Conservation (phyloP, 2,329 filamentous ascomycete genomes). For the Venturia oleaginea region DNA sequence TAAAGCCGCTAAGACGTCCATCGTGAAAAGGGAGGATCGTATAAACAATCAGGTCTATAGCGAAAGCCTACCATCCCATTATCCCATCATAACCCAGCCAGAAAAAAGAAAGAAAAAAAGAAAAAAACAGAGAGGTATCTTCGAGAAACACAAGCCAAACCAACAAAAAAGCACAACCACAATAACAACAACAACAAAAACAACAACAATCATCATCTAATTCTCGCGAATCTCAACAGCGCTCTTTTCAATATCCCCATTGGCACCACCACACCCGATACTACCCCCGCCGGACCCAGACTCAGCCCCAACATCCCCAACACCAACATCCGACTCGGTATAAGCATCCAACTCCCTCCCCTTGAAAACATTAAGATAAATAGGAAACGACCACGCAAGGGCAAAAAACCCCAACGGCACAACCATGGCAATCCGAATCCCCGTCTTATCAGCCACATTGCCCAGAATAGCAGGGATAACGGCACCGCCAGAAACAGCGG, state of each 20-base stretch:
- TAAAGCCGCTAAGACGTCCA: too few relatives aligned
- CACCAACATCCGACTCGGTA: constrained; percentile 24
- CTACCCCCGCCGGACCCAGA: constrained; percentile 12
- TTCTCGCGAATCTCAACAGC: constrained; percentile 1
- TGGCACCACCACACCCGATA: not conserved
- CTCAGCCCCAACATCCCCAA: constrained; percentile 17
- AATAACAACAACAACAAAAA: not conserved
- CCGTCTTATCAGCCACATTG: constrained; percentile 27
- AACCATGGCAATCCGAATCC: constrained; percentile 27
- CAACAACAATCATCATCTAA: not conserved
- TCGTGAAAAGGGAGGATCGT: too few relatives aligned
- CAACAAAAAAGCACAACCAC: too few relatives aligned
- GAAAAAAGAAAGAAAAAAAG: too few relatives aligned
- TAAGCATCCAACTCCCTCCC: constrained; percentile 29
- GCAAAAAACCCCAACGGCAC: constrained; percentile 28
- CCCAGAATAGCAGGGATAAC: constrained; percentile 28
- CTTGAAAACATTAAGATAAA: constrained; percentile 29
- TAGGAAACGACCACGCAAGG: constrained; percentile 28
- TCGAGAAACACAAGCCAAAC: too few relatives aligned
- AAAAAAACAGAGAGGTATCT: too few relatives aligned
- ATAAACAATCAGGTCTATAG: too few relatives aligned
- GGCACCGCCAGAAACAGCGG: constrained; percentile 29
- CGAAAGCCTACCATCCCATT: too few relatives aligned
- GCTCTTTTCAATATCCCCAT: constrained; percentile 10
- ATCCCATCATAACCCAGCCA: too few relatives aligned